phyloP scores from a whole-genome alignment of 2,329 filamentous ascomycete genomes.

The Corinectria fuckeliana region DNA sequence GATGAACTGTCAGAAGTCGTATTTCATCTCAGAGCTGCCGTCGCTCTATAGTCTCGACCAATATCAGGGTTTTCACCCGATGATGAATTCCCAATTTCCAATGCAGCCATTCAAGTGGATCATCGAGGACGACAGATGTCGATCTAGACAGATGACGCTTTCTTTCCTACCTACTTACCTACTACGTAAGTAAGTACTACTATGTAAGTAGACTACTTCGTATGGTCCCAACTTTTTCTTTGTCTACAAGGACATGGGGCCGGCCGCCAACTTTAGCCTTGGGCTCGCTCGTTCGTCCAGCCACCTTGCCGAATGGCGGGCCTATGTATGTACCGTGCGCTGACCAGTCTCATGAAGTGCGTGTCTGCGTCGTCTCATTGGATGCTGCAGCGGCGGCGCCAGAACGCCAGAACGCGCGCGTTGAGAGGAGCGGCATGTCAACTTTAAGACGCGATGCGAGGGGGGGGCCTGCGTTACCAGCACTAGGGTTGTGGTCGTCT shows the following conservation, averaged over 20 bases:
- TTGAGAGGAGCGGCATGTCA: conserved; percentile 23
- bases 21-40: neutral
- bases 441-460: conserved; percentile 14
- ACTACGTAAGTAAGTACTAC: no score
- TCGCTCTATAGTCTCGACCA: neutral
- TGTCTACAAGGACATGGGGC: conserved; percentile 27
- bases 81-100: conserved; percentile 18
- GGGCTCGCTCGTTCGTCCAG: conserved; percentile 32
- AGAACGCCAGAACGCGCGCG: conserved; percentile 31
- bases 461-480: conserved; percentile 6
- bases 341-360: conserved; percentile 35
- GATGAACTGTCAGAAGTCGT: conserved; percentile 7
- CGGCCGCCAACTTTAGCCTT: conserved; percentile 34
- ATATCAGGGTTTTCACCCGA: conserved; percentile 9
- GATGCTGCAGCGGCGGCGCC: conserved; percentile 25
- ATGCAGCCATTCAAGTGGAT: conserved; percentile 26
- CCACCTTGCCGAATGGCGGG: conserved; percentile 25
- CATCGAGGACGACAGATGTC: conserved; percentile 19
- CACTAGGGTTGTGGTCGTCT: conserved; percentile 20
- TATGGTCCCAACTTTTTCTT: conserved; percentile 23
- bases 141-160: conserved; percentile 25
- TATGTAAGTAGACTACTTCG: no score
- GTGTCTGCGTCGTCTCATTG: conserved; percentile 33
- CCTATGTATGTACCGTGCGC: conserved; percentile 28
- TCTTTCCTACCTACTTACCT: no score